phyloP scores from a whole-genome alignment of 2,329 filamentous ascomycete genomes.

The Anthostomella pinea region DNA sequence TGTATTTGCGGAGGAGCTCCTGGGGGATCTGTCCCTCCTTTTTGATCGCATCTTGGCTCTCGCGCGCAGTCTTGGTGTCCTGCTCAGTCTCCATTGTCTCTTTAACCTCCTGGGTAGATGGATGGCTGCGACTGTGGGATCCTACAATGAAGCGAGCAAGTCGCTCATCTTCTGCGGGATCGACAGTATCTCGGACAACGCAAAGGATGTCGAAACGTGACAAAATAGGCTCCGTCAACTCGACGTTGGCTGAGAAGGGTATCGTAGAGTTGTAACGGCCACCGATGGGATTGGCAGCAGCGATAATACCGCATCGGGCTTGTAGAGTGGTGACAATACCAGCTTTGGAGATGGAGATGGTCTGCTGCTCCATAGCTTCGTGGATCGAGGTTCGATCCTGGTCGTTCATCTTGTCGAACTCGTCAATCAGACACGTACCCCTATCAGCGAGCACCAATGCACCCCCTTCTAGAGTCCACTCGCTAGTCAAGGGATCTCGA shows the following conservation, averaged over 20 bases:
- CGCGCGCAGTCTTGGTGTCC: constrained; percentile 40
- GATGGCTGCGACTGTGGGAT: constrained; percentile 86
- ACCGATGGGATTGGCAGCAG: constrained; percentile 93
- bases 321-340: constrained; percentile 97
- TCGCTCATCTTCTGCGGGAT: constrained; percentile 87
- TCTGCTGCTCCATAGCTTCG: constrained; percentile 99
- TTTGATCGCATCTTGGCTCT: constrained; percentile 28
- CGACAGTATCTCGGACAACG: constrained; percentile 92
- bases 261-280: constrained; percentile 96
- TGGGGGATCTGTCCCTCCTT: constrained; percentile 78
- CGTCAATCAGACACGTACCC: constrained; percentile 93
- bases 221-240: constrained; percentile 93
- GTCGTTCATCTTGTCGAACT: constrained; percentile 99
- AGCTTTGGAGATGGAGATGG: constrained; percentile 97
- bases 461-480: constrained; percentile 97
- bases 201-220: constrained; percentile 98
- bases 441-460: constrained; percentile 92
- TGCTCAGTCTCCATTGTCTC: constrained; percentile 63
- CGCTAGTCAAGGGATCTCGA: constrained; percentile 88
- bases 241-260: constrained; percentile 93
- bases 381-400: constrained; percentile 97
- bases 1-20: constrained; percentile 91
- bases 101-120: constrained; percentile 47
- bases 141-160: constrained; percentile 93
- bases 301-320: constrained; percentile 92